Conservation (phyloP, 148 eudicot genomes). For the Euryodendron excelsum region DNA sequence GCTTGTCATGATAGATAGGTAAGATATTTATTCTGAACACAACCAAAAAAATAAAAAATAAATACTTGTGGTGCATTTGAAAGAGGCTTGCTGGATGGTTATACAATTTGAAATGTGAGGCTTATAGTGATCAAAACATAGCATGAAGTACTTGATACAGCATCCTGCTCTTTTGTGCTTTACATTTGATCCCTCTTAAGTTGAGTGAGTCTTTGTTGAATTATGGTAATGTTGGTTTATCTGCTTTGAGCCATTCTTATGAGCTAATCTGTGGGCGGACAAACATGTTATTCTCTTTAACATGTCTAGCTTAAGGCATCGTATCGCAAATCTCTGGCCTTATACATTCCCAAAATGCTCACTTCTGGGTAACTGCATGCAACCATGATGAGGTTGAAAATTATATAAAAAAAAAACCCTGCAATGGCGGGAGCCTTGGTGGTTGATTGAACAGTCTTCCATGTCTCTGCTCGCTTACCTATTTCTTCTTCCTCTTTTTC, state of each 20-base stretch:
- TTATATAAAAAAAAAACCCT: too few relatives aligned
- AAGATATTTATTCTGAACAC: background rate
- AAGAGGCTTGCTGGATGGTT: slow-evolving; percentile 3
- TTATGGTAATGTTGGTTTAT: background rate
- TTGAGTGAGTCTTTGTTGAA: background rate
- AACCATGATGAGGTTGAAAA: too few relatives aligned
- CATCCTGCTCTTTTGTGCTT: background rate
- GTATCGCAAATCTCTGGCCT: background rate
- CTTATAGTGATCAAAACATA: background rate
- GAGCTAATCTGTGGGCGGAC: background rate
- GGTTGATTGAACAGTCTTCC: too few relatives aligned
- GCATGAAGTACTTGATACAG: too few relatives aligned
- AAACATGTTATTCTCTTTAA: background rate
- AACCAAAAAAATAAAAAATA: background rate
- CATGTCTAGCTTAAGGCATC: background rate
- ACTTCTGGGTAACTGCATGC: background rate
- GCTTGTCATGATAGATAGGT: slow-evolving; percentile 85
- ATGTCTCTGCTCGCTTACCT: too few relatives aligned
- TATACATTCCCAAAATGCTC: background rate
- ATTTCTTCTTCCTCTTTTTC: too few relatives aligned
- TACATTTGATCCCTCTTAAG: background rate
- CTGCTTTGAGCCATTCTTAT: background rate
- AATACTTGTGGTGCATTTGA: background rate
- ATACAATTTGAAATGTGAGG: background rate
- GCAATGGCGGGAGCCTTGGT: too few relatives aligned